Percentiles rank a stretch among this genome's conserved stretches.
These are phyloP conservation scores for Verticillium longisporum DNA, from an alignment of 2,329 filamentous ascomycete genomes.

Conservation along the genomic window DNA sequence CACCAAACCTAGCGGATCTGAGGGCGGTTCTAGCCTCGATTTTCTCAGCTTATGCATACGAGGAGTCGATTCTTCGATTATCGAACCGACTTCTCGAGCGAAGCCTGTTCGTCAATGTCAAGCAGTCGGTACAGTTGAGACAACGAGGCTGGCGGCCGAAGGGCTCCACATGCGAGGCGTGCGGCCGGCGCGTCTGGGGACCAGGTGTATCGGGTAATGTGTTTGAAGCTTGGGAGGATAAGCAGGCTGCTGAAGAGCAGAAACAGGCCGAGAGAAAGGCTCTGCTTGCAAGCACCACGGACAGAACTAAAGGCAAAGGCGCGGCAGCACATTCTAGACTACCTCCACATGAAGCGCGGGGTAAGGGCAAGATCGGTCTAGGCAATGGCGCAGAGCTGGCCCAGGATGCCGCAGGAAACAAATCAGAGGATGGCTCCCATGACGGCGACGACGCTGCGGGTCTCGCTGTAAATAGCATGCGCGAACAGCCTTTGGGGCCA, in stretches of 20 bases:
- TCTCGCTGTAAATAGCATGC: constrained; percentile 12
- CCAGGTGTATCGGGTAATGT: constrained; percentile 71
- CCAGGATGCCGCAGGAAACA: constrained; percentile 31
- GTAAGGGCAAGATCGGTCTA: constrained; percentile 50
- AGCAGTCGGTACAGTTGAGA: constrained; percentile 64
- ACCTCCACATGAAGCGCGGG: constrained; percentile 19
- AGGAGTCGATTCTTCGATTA: constrained; percentile 79
- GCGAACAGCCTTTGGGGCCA: constrained; percentile 50
- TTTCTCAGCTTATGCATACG: constrained; percentile 92
- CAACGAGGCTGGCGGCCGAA: constrained; percentile 85
- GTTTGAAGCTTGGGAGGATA: constrained; percentile 76
- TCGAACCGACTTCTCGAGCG: constrained; percentile 83
- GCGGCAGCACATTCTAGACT: constrained; percentile 16
- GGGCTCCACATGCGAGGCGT: constrained; percentile 82
- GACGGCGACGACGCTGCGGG: constrained; percentile 25
- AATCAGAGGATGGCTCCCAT: constrained; percentile 25
- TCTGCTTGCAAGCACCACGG: constrained; percentile 25
- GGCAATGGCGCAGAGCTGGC: constrained; percentile 46
- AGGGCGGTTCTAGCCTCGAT: constrained; percentile 80
- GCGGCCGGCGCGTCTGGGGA: constrained; percentile 78
- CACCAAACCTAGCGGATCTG: constrained; percentile 81
- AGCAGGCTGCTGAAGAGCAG: constrained; percentile 38
- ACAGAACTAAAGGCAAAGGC: constrained; percentile 30
- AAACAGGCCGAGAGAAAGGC: constrained; percentile 37
- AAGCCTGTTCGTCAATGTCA: constrained; percentile 79